Base-by-base conservation (phyloP, 139 green algal genomes). In the Edaphochlamys debaryana region DNA sequence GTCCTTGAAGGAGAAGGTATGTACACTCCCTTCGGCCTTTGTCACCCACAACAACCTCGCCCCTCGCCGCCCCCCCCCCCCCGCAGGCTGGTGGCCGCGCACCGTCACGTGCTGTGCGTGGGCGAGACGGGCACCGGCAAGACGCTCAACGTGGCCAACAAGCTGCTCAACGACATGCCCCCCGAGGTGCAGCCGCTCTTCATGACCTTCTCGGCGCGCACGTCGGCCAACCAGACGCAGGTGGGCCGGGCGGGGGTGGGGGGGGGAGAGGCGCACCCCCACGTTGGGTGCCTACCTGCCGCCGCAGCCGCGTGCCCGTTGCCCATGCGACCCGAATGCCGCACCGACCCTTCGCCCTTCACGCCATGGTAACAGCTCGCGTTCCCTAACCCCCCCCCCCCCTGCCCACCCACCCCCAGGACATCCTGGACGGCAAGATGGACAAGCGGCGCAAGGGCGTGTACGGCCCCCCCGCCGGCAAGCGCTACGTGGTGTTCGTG, bases 71-170 rank as follows among this genome's bases (percentile, higher is more conserved):
- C n/a, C n/a, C n/a, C n/a, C n/a, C n/a, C n/a, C n/a, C 9, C 60
- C 30, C 48, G n/a, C 54, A 82, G 82, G 32, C 90, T 96, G 67
- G 78, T 94, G 29, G 69, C 84, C 22, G 68, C 74, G 30, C 84
- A 85, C 58, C 89, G 90, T 45, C 91, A 97, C 86, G 91, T 96
- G 74, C 90, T 97, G 72, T 93, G 88, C 41, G 94, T 97, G n/a
- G 94, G 94, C 42, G 92, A 96, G 66, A 97, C 94, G n/a, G 94
- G 94, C 75, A 97, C 94, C 0, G 94, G 94, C 58, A 97, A 97
- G 91, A 96, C 94, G 23, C 88, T 96, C 60, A 94, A 88, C 41
- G 74, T 96, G 37, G 72, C 71, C 40, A 88, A 94, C 87, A 96
- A 95, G 89, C 90, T 97, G 58, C 84, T 92, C 36, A 93, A 91